Evolutionary conservation across 306 rosid genomes (phyloP), one percentile per base, ranked within the genome.

Genomic region (Mimosa bimucronata): DNA sequence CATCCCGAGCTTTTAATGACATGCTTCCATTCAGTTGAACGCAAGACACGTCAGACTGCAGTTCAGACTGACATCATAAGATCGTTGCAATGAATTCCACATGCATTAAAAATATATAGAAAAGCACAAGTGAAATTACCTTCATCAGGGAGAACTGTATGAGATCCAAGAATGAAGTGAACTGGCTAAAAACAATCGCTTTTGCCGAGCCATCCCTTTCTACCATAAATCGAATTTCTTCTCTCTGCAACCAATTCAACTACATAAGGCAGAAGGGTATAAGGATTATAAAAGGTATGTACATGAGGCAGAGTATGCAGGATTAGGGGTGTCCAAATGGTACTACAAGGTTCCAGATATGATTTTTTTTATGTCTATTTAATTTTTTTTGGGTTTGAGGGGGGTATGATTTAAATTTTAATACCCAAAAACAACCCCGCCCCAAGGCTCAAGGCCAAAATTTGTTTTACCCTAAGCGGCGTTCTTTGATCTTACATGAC

Each of bases 121-220:
- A n/a, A n/a, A n/a, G n/a, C n/a, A n/a, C n/a, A n/a, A n/a, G n/a
- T n/a, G n/a, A 41, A 78, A 79, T 80, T 79, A 95, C 98, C 98
- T 89, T 89, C 26, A 80, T 73, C 40, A 95, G 73, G 71, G 98
- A 88, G 88, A 88, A 89, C 85, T 87, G 90, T 75, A 95, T 95
- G 79, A 92, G 91, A 89, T 95, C 98, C 96, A 95, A 86, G 87
- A 95, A 95, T 58, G 97, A 88, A 16, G 98, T 89, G 93, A 95
- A 92, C 88, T 95, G 98, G 87, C 98, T 90, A 80, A 92, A 95
- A 80, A 91, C 98, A 83, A 95, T 92, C 78, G 89, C 98, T 83
- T 92, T 92, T 53, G 98, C 97, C 21, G 97, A 95, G 61, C 98
- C 98, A 89, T 95, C 98, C 83, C 88, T 86, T 88, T 92, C 98